These are phyloP conservation scores for Globisporangium rhizosaccharum DNA, from an alignment of 352 stramenopile species.

Conservation along the genomic window DNA sequence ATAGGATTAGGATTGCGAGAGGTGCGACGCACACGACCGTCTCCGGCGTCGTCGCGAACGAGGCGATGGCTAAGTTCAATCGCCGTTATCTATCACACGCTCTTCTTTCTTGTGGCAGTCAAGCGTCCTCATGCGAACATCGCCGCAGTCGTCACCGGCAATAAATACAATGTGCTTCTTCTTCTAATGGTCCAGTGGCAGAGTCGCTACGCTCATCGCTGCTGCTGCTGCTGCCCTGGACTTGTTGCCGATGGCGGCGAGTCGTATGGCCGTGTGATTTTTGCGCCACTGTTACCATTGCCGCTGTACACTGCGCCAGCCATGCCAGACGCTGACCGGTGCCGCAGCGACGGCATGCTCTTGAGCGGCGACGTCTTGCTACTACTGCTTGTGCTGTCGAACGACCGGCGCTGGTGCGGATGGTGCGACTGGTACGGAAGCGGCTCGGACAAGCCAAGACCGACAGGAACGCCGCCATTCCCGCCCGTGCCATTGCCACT, in stretches of 20 bases:
- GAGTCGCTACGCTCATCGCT: neutral
- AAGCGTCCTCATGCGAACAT: too few species aligned
- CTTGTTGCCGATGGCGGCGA: neutral
- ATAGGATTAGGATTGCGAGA: neutral
- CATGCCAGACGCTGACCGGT: conserved; percentile 2
- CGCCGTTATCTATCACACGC: too few species aligned
- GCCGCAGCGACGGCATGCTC: conserved; percentile 6
- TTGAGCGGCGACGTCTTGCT: conserved; percentile 13
- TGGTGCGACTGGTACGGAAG: conserved; percentile 4
- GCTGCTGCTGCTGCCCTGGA: too few species aligned
- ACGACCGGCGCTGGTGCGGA: conserved; percentile 4
- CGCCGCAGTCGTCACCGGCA: neutral
- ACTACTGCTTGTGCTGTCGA: conserved; percentile 1
- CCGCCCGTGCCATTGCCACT: neutral
- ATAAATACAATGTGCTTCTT: conserved; percentile 10
- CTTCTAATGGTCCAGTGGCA: neutral
- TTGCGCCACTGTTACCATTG: conserved; percentile 2
- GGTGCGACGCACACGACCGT: too few species aligned
- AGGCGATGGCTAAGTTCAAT: too few species aligned
- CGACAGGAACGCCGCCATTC: neutral
- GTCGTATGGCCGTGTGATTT: neutral
- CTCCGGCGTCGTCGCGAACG: too few species aligned
- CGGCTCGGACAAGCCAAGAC: neutral
- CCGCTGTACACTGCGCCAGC: neutral
- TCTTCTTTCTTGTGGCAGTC: too few species aligned